phyloP scores from a whole-genome alignment of 345 rosid genomes.

The Orychophragmus violaceus region DNA sequence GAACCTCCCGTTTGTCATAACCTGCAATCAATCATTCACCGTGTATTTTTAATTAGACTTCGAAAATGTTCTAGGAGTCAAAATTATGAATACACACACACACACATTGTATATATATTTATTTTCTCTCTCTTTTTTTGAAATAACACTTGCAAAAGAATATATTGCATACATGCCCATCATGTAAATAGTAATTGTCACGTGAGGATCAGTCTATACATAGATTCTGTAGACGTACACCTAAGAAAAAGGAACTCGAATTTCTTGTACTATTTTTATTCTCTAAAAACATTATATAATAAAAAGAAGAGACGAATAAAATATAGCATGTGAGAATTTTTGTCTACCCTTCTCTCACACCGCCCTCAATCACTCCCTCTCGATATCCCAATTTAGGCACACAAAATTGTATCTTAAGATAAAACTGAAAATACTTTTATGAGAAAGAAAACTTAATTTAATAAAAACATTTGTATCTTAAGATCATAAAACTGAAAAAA shows the following conservation, averaged over 20 bases:
- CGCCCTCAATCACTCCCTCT: neutral
- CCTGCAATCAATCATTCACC: slow-evolving; percentile 58
- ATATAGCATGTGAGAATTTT: slow-evolving; percentile 10
- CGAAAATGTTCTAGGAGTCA: neutral
- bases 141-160: neutral
- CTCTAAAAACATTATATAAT: neutral
- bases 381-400: neutral
- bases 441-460: neutral
- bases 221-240: slow-evolving; percentile 18
- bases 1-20: slow-evolving; percentile 83
- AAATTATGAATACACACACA: neutral
- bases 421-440: neutral
- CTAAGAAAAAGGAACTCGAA: neutral
- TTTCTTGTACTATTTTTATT: neutral
- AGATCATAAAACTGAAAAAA: too few relatives aligned
- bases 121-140: neutral
- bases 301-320: neutral
- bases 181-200: slow-evolving; percentile 18
- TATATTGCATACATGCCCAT: neutral
- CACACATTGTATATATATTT: neutral
- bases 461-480: too few relatives aligned
- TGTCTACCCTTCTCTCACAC: slow-evolving; percentile 7
- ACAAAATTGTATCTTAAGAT: neutral
- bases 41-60: neutral
- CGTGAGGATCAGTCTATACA: slow-evolving; percentile 13